Evolutionary conservation across 495 filamentous ascomycete genomes (phyloP).

Genomic region (Tetracladium marchalianum): DNA sequence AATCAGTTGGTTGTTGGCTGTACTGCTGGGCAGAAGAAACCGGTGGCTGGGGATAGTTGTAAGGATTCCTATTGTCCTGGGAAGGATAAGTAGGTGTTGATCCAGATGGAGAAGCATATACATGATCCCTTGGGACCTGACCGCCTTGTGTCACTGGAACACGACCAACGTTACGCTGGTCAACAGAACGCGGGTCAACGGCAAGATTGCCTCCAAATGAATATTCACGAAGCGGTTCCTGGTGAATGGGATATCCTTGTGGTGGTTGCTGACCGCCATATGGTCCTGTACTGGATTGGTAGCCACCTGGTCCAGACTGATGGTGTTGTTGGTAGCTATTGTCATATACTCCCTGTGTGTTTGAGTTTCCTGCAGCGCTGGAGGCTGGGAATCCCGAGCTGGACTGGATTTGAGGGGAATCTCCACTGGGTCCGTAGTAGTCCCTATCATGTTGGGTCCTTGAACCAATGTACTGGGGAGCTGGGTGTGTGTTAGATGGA

Average conservation of each 20-base stretch:
- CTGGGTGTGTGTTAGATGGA: conserved; percentile 47
- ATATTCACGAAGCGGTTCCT: background rate
- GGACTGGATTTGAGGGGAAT: conserved; percentile 1
- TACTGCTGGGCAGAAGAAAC: conserved; percentile 21
- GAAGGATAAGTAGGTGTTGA: conserved; percentile 4
- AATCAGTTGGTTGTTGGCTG: conserved; percentile 30
- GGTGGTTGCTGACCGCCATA: conserved; percentile 1
- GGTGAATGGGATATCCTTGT: conserved; percentile 10
- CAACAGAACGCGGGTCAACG: conserved; percentile 1
- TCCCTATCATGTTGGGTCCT: conserved; percentile 39
- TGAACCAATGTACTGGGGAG: conserved; percentile 36
- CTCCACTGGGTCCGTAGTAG: conserved; percentile 33
- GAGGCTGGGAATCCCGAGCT: background rate
- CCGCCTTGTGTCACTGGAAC: conserved; percentile 7
- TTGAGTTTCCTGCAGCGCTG: background rate
- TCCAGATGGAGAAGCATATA: conserved; percentile 3
- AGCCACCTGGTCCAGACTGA: conserved; percentile 1
- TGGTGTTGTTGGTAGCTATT: conserved; percentile 7
- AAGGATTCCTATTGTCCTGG: conserved; percentile 19
- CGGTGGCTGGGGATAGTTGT: conserved; percentile 23
- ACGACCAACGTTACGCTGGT: background rate
- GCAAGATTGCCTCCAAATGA: conserved; percentile 9
- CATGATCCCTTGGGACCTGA: conserved; percentile 7
- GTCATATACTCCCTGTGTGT: conserved; percentile 17
- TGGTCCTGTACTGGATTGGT: conserved; percentile 6